Evolutionary conservation across 2,329 filamentous ascomycete genomes (phyloP).

Genomic region (Byssoonygena ceratinophila): DNA sequence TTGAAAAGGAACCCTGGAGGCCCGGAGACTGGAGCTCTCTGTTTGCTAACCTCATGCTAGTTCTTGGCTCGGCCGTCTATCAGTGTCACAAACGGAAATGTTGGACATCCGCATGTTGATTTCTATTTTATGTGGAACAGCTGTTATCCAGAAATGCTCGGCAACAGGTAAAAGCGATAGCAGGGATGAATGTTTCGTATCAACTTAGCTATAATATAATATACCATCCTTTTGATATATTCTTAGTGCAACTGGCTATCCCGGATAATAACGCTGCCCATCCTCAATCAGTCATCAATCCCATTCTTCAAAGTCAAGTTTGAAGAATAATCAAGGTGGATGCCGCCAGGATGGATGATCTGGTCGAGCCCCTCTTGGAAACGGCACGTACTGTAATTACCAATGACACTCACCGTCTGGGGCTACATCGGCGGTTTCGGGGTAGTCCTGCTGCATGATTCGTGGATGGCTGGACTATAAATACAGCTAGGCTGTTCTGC

Average conservation of each 20-base stretch:
- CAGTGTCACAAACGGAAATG: too few species aligned
- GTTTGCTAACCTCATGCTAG: too few species aligned
- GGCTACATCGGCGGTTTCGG: background rate
- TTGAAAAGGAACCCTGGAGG: too few species aligned
- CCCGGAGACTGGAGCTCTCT: too few species aligned
- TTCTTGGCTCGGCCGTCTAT: too few species aligned
- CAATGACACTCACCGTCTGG: conserved; percentile 4
- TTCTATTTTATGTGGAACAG: too few species aligned
- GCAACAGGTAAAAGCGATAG: background rate
- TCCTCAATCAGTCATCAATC: background rate
- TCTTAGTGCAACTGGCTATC: background rate
- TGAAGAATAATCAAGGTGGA: background rate
- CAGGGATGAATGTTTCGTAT: conserved; percentile 1
- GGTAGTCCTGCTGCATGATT: background rate
- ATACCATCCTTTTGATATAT: background rate
- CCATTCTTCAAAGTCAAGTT: background rate
- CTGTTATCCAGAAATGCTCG: background rate
- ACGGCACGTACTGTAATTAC: background rate
- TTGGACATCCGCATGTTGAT: too few species aligned
- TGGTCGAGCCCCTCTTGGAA: conserved; percentile 12
- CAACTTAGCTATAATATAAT: background rate
- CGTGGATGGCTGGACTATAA: background rate
- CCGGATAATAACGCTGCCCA: background rate
- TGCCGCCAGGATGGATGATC: too few species aligned
- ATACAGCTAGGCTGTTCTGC: conserved; percentile 3